Conservation (phyloP, 1,284 basidiomycete genomes). For the Ceratobasidium sp. region DNA sequence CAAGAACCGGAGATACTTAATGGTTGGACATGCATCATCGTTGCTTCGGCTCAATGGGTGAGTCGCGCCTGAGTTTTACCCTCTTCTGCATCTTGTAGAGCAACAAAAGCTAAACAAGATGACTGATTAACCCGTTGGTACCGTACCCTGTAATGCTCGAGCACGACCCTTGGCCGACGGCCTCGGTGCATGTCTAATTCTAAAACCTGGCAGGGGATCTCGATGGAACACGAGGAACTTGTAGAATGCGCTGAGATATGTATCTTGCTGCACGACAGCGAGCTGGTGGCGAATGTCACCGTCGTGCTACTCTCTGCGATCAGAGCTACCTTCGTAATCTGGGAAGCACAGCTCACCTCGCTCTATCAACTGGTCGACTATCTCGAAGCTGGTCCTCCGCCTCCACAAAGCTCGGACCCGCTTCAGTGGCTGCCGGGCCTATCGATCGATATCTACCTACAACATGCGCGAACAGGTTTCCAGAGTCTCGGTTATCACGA, state of each 20-base stretch:
- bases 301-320: conserved; percentile 64
- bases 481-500: conserved; percentile 79
- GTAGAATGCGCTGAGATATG: conserved; percentile 79
- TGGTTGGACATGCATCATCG: conserved; percentile 86
- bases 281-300: conserved; percentile 71
- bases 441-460: conserved; percentile 70
- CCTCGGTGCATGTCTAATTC: conserved; percentile 84
- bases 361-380: conserved; percentile 74
- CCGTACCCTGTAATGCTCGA: conserved; percentile 69
- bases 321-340: conserved; percentile 83
- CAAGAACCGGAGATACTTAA: conserved; percentile 69
- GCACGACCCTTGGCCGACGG: conserved; percentile 59
- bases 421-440: conserved; percentile 75
- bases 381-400: conserved; percentile 62
- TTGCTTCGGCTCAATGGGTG: conserved; percentile 67
- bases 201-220: conserved; percentile 79
- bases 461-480: conserved; percentile 75
- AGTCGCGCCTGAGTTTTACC: conserved; percentile 75
- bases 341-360: conserved; percentile 86
- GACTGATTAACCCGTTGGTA: conserved; percentile 80
- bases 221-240: conserved; percentile 81
- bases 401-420: conserved; percentile 54
- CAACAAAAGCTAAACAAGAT: conserved; percentile 82
- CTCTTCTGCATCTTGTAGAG: conserved; percentile 90
- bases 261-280: conserved; percentile 77